phyloP scores from a whole-genome alignment of 2,329 filamentous ascomycete genomes.

The Pleochaeta shiraiana region DNA sequence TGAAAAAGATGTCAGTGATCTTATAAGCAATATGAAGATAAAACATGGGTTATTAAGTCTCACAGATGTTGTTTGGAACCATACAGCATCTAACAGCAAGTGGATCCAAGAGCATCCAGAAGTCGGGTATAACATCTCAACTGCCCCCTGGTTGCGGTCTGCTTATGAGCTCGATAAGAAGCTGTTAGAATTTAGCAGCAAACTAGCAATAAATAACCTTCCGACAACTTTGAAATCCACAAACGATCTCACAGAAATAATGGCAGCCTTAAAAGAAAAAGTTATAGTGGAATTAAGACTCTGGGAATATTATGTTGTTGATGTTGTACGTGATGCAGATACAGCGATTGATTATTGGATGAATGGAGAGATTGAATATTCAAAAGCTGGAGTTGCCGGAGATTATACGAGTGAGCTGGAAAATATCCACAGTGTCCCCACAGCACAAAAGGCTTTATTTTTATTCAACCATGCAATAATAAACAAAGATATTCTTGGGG shows the following conservation, averaged over 20 bases:
- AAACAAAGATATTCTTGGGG: conserved; percentile 54
- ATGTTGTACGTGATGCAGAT: conserved; percentile 51
- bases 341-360: conserved; percentile 52
- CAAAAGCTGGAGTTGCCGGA: conserved; percentile 28
- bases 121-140: conserved; percentile 81
- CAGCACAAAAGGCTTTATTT: conserved; percentile 34
- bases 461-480: conserved; percentile 42
- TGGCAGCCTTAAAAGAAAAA: conserved; percentile 63
- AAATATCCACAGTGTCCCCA: conserved; percentile 28
- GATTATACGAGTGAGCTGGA: conserved; percentile 28
- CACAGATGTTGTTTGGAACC: conserved; percentile 95
- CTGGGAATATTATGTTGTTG: conserved; percentile 84
- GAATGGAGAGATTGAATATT: conserved; percentile 31
- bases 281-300: conserved; percentile 58
- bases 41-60: conserved; percentile 69
- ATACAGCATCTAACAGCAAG: conserved; percentile 85
- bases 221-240: conserved; percentile 48
- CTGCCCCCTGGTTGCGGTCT: conserved; percentile 56
- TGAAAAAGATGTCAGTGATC: conserved; percentile 53
- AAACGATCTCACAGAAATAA: conserved; percentile 58
- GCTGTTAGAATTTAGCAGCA: conserved; percentile 40
- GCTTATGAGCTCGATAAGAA: conserved; percentile 60
- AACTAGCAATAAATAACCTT: conserved; percentile 44
- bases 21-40: conserved; percentile 64
- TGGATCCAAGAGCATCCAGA: conserved; percentile 94